Base-by-base conservation (phyloP, 208 protist genomes). In the Acanthamoeba healyi region DNA sequence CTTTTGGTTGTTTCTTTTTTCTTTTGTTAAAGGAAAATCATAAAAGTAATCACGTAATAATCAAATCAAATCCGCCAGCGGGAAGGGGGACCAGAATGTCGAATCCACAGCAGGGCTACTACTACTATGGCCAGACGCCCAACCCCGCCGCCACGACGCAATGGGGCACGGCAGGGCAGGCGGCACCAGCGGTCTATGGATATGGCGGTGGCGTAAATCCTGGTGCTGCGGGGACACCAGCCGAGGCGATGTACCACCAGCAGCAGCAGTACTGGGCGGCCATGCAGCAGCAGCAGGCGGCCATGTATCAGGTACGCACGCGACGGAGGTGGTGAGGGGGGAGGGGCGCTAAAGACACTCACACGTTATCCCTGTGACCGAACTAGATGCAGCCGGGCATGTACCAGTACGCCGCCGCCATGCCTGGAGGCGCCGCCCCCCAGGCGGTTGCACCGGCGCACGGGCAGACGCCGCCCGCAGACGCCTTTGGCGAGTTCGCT, bases 191-290 rank as follows among this genome's bases (percentile, higher is more conserved):
- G 54, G 54, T 61, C n/a, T n/a, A n/a, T n/a, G n/a, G n/a, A 5
- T 36, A 36, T 19, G 15, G 12, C 15, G 32, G 36, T 34, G 61
- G 61, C 29, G 61, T 32, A 34, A 70, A 70, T 70, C 61, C 61
- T 36, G 24, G 54, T 6, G 61, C 61, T 81, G 70, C 70, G 10
- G 40, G 34, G 4, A 26, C 29, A n/a, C 38, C 70, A 17, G 70
- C 70, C 70, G 70, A 40, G 65, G 65, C 70, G 17, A 81, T 81
- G 36, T 81, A 81, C 24, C 61, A 70, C 15, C 70, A 81, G 10
- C 70, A 67, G 29, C 58, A 63, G 15, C 56, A 70, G 70, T 81
- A 81, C 40, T 81, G 70, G 70, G 38, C 70, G 14, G 40, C 70
- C 17, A 81, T 81, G 70, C 70, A 34, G 19, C 54, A 34, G 19